Evolutionary conservation across 805 yeast genomes (phyloP).

Genomic region (Candida adriatica): DNA sequence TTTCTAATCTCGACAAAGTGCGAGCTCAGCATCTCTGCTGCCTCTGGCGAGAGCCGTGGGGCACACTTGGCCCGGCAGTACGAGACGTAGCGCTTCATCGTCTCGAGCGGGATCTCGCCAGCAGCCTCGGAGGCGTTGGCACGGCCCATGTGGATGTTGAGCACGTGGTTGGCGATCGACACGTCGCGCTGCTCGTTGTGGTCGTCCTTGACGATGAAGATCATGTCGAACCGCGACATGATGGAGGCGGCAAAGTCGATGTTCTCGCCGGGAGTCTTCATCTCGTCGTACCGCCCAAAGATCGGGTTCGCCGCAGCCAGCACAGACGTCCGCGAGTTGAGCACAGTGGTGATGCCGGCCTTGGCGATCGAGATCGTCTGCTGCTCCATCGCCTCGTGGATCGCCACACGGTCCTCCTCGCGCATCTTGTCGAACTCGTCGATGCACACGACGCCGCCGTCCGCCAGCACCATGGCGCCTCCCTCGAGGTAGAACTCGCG

Average conservation of each 20-base stretch:
- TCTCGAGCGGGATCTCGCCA: conserved; percentile 82
- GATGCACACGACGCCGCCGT: conserved; percentile 98
- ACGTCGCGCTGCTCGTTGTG: conserved; percentile 82
- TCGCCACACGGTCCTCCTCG: conserved; percentile 97
- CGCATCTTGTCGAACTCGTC: conserved; percentile 99
- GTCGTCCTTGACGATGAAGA: conserved; percentile 92
- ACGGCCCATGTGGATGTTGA: conserved; percentile 89
- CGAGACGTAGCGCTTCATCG: conserved; percentile 87
- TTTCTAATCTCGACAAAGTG: conserved; percentile 89
- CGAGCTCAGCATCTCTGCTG: conserved; percentile 83
- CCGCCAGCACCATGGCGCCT: conserved; percentile 99
- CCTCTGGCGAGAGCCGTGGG: conserved; percentile 82
- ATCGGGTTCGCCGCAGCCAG: conserved; percentile 98
- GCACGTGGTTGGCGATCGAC: conserved; percentile 89
- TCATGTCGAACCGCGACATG: conserved; percentile 97
- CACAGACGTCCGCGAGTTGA: conserved; percentile 94
- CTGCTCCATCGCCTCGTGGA: conserved; percentile 99
- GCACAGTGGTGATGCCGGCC: conserved; percentile 96
- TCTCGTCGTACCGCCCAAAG: conserved; percentile 93
- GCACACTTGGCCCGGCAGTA: conserved; percentile 90
- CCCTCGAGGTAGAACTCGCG: conserved; percentile 95
- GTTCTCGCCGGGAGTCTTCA: conserved; percentile 95
- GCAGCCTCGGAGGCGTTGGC: conserved; percentile 43
- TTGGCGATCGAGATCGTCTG: conserved; percentile 98
- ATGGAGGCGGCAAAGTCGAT: conserved; percentile 97